Conservation (phyloP, 169 alveolate genomes). For the Plasmodium blacklocki region DNA sequence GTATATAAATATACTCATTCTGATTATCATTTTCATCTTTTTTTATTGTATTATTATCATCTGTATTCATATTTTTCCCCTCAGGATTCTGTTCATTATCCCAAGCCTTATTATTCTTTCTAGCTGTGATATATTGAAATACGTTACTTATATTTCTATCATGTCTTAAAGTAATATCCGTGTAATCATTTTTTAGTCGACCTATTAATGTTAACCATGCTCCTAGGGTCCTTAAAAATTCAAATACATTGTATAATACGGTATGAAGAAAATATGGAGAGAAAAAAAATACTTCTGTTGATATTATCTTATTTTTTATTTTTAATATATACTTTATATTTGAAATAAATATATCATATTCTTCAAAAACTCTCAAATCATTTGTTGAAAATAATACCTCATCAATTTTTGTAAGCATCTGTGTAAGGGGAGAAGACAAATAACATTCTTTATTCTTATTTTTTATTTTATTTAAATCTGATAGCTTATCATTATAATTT, state of each 20-base stretch:
- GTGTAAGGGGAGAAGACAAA: neutral
- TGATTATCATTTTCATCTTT: neutral
- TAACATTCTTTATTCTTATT: neutral
- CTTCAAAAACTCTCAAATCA: constrained; percentile 41
- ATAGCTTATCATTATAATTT: neutral
- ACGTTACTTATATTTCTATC: constrained; percentile 20
- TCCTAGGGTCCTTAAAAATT: constrained; percentile 30
- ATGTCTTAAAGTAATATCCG: constrained; percentile 12
- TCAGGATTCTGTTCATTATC: neutral
- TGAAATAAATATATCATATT: constrained; percentile 47
- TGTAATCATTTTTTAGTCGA: constrained; percentile 25
- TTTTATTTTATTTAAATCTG: neutral
- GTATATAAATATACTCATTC: constrained; percentile 25
- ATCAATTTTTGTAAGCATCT: neutral
- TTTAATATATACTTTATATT: constrained; percentile 62
- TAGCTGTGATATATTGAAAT: constrained; percentile 65
- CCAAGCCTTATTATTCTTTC: neutral
- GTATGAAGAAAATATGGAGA: constrained; percentile 40
- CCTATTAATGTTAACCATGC: constrained; percentile 36
- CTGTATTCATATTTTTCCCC: neutral
- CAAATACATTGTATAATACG: constrained; percentile 29
- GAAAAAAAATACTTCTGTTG: constrained; percentile 26
- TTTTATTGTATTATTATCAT: neutral
- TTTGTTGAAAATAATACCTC: neutral
- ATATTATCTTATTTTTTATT: constrained; percentile 47